These are phyloP conservation scores for Bryum argenteum DNA, from an alignment of 225 moss, liverwort and hornwort genomes.

Conservation along the genomic window DNA sequence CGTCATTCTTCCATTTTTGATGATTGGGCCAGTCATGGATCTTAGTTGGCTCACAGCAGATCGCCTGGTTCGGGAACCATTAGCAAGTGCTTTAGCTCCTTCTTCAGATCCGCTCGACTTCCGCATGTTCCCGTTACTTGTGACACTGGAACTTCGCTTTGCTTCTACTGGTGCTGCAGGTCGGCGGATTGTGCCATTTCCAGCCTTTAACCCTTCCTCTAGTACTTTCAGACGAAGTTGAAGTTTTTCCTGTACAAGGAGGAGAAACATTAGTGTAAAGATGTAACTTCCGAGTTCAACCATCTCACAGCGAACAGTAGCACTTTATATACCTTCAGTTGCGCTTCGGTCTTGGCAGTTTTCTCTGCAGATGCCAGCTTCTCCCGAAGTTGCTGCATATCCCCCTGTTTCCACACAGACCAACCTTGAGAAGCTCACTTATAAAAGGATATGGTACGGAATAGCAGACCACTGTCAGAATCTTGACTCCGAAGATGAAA, in stretches of 20 bases:
- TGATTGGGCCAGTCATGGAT: slow-evolving; percentile 47
- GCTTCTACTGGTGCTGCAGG: slow-evolving; percentile 37
- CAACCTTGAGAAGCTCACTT: slow-evolving; percentile 23
- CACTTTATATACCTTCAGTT: slow-evolving; percentile 48
- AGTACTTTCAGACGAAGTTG: slow-evolving; percentile 66
- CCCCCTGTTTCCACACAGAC: slow-evolving; percentile 48
- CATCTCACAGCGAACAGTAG: slow-evolving; percentile 11
- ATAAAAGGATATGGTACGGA: not conserved
- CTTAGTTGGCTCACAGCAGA: slow-evolving; percentile 61
- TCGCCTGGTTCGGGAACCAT: slow-evolving; percentile 60
- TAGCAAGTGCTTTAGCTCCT: slow-evolving; percentile 48
- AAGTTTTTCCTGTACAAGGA: slow-evolving; percentile 49
- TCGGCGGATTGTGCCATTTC: slow-evolving; percentile 49
- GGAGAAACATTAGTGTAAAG: slow-evolving; percentile 17
- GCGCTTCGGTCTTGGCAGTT: slow-evolving; percentile 57
- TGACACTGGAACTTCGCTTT: slow-evolving; percentile 57
- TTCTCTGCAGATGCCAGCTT: slow-evolving; percentile 59
- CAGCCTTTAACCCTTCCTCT: slow-evolving; percentile 60
- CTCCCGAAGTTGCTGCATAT: slow-evolving; percentile 73
- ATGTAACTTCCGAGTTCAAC: not conserved
- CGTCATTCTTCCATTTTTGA: slow-evolving; percentile 63
- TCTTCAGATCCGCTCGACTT: slow-evolving; percentile 56
- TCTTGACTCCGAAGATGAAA: slow-evolving; percentile 12
- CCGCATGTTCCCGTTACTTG: slow-evolving; percentile 39
- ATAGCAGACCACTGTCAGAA: slow-evolving; percentile 16